phyloP scores from a whole-genome alignment of 306 rosid genomes.

The Leucaena leucocephala region DNA sequence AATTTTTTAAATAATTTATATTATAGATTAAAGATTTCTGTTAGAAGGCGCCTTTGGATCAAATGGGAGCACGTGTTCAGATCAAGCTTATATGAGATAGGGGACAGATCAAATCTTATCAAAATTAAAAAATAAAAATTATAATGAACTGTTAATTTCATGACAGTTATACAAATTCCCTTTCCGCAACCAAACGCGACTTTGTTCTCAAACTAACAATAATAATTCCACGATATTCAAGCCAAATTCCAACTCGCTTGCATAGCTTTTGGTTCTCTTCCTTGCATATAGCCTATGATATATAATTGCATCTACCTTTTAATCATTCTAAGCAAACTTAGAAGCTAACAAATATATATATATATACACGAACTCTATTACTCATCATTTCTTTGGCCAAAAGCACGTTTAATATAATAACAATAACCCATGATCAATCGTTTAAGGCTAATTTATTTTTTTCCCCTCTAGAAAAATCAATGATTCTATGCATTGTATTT shows the following conservation, averaged over 20 bases:
- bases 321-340: constrained; percentile 86
- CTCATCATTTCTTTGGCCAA: constrained; percentile 3
- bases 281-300: constrained; percentile 12
- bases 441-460: not conserved
- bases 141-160: not conserved
- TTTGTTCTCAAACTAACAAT: constrained; percentile 24
- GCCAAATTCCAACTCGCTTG: constrained; percentile 17
- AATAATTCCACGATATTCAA: too few species aligned
- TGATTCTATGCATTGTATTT: not conserved
- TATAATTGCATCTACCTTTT: constrained; percentile 48
- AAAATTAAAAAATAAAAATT: too few species aligned
- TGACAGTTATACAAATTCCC: constrained; percentile 38
- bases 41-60: too few species aligned
- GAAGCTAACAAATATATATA: constrained; percentile 61
- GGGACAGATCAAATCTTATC: not conserved
- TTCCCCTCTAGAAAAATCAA: not conserved
- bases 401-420: not conserved
- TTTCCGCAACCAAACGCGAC: constrained; percentile 61
- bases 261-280: constrained; percentile 23
- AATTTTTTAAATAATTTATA: too few species aligned
- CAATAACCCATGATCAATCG: not conserved
- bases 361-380: constrained; percentile 22
- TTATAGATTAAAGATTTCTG: too few species aligned
- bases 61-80: too few species aligned
- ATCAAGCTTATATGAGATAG: not conserved